Percentiles rank a stretch among this genome's conserved stretches.
phyloP scores from a whole-genome alignment of 257 asterid genomes.

The Solanum raphanifolium region DNA sequence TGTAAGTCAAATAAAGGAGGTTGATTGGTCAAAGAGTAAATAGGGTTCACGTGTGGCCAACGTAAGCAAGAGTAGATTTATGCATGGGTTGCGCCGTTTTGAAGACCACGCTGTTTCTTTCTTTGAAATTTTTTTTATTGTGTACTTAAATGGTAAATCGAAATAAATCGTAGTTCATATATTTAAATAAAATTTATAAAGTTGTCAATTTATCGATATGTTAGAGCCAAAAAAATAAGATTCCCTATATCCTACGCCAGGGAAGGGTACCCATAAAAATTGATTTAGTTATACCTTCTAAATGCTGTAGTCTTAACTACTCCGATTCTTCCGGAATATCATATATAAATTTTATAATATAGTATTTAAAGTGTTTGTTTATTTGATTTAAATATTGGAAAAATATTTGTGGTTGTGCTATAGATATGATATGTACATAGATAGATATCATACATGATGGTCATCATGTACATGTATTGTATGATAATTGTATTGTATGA shows the following conservation, averaged over 20 bases:
- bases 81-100: constrained; percentile 43
- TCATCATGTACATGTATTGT: neutral
- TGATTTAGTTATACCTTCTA: neutral
- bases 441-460: neutral
- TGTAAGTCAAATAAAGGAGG: constrained; percentile 1
- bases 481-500: neutral
- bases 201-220: neutral
- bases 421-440: neutral
- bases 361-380: neutral
- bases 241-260: neutral
- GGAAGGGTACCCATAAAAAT: neutral
- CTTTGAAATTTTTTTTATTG: no score
- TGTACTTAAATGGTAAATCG: neutral
- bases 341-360: neutral
- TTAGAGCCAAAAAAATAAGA: neutral
- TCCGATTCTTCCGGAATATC: neutral
- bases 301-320: neutral
- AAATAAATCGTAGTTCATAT: neutral
- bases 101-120: constrained; percentile 13
- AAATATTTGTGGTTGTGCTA: neutral
- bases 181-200: neutral
- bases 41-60: constrained; percentile 36
- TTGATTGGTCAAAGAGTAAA: neutral
- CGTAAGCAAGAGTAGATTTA: constrained; percentile 19
- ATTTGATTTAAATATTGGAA: neutral